phyloP scores from a whole-genome alignment of 495 filamentous ascomycete genomes.

The Sporormia fimetaria region DNA sequence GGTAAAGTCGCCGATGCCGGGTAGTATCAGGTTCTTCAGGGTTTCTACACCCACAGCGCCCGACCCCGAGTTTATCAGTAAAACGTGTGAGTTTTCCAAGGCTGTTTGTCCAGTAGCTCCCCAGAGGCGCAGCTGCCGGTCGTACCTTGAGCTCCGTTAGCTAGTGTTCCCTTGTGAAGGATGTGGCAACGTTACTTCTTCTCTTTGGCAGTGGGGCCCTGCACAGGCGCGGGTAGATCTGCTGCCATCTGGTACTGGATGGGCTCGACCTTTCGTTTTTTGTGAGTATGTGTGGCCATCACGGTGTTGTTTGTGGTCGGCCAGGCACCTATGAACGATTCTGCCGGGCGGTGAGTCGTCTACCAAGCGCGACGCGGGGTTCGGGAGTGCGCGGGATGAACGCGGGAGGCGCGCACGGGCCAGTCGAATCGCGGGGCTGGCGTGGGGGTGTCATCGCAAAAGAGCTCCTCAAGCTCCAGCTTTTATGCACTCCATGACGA shows the following conservation, averaged over 20 bases:
- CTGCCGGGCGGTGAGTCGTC: slow-evolving; percentile 15
- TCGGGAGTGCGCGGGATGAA: too few relatives aligned
- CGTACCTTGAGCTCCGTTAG: slow-evolving; percentile 45
- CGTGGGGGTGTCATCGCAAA: too few relatives aligned
- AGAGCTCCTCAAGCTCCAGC: too few relatives aligned
- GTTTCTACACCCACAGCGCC: slow-evolving; percentile 83
- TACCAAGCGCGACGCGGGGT: background rate
- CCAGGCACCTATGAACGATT: slow-evolving; percentile 19
- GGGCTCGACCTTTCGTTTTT: background rate
- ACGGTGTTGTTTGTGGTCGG: too few relatives aligned
- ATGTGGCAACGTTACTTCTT: slow-evolving; percentile 27
- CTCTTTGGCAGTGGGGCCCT: slow-evolving; percentile 35
- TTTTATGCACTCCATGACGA: too few relatives aligned
- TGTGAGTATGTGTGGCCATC: too few relatives aligned
- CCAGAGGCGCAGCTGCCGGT: slow-evolving; percentile 92
- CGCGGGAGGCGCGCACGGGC: too few relatives aligned
- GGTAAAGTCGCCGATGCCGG: slow-evolving; percentile 83
- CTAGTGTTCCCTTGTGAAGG: too few relatives aligned
- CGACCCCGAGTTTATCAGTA: slow-evolving; percentile 73
- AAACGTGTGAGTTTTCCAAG: slow-evolving; percentile 77
- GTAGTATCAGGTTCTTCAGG: slow-evolving; percentile 91
- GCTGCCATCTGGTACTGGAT: slow-evolving; percentile 2
- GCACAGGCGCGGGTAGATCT: slow-evolving; percentile 28
- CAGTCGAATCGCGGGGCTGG: too few relatives aligned
- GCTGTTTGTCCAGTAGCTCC: slow-evolving; percentile 83